Conservation (phyloP, 805 yeast genomes). For the Debaryomyces castellii region DNA sequence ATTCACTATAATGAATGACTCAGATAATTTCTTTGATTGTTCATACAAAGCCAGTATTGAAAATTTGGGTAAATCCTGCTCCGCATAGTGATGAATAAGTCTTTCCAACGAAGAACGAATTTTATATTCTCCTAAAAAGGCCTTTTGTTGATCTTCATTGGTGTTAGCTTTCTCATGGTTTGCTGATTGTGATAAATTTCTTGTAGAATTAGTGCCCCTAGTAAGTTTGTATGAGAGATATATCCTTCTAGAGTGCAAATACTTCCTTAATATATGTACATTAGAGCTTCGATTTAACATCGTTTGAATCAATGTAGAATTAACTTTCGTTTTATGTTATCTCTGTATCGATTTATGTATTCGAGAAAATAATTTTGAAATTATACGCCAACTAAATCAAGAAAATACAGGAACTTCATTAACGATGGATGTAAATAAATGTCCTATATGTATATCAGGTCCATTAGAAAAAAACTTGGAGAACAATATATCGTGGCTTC, state of each 20-base stretch:
- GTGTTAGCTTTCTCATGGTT: neutral
- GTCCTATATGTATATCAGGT: conserved; percentile 20
- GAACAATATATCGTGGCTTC: conserved; percentile 45
- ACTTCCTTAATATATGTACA: neutral
- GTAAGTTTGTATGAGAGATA: neutral
- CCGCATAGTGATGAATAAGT: conserved; percentile 57
- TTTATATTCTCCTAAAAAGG: conserved; percentile 53
- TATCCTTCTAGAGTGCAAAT: neutral
- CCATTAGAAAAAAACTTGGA: conserved; percentile 12
- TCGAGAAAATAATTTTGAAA: neutral
- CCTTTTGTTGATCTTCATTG: conserved; percentile 20
- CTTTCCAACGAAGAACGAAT: conserved; percentile 58
- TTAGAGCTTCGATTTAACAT: neutral
- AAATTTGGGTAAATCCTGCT: conserved; percentile 51
- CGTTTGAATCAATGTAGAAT: neutral
- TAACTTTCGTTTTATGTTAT: neutral
- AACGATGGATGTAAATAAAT: conserved; percentile 15
- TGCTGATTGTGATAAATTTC: neutral
- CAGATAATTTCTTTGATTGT: conserved; percentile 39
- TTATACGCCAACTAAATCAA: neutral
- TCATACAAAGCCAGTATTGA: conserved; percentile 50
- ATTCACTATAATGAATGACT: conserved; percentile 34
- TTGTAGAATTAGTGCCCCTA: neutral
- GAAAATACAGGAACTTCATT: neutral
- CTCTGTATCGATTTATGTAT: neutral